Evolutionary conservation across 1,139 yeast species (phyloP), one percentile per base, ranked within the genome.

Genomic region (Saccharomyces pastorianus): DNA sequence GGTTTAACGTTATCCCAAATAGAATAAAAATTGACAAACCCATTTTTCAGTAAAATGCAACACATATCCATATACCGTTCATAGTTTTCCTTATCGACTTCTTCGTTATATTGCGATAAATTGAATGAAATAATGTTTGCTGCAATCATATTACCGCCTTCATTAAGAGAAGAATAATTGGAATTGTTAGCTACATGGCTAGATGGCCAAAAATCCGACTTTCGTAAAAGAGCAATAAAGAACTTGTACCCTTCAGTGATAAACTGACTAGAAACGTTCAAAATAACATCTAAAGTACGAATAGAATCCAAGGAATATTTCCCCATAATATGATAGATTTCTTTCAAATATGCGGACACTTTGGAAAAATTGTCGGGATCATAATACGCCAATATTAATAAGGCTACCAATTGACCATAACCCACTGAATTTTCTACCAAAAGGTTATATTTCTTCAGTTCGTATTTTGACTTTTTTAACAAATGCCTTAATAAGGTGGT

Each of bases 391-490:
- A 70, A 60, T 55, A 71, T 69, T n/a, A 87, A 59, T 55, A 84
- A 82, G 6, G 77, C 77, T 0, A 84, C 70, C 42, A 88, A 72
- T 62, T 84, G 84, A 14, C 96, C 71, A 69, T 81, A 93, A 1
- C 98, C 99, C 66, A 85, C 93, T 14, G 83, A 73, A 60, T 87
- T 87, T 68, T 91, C 97, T 53, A 83, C 81, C n/a, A 88, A 64
- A 31, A 90, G 71, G 58, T 88, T 88, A 71, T 74, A 90, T 58
- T 87, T 82, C 63, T 80, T 82, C 56, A 87, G 88, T 41, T 89
- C 84, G 67, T 83, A 87, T 59, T 81, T 64, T 2, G 62, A 59
- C 55, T 61, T 65, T 46, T 64, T 64, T 46, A 65, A 51, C 8
- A 61, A 54, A 47, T 65, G 66, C 50, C 61, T 65, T 31, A 60